Base-by-base conservation (phyloP, 176 grass and related monocot genomes). In the Saccharum officinarum region DNA sequence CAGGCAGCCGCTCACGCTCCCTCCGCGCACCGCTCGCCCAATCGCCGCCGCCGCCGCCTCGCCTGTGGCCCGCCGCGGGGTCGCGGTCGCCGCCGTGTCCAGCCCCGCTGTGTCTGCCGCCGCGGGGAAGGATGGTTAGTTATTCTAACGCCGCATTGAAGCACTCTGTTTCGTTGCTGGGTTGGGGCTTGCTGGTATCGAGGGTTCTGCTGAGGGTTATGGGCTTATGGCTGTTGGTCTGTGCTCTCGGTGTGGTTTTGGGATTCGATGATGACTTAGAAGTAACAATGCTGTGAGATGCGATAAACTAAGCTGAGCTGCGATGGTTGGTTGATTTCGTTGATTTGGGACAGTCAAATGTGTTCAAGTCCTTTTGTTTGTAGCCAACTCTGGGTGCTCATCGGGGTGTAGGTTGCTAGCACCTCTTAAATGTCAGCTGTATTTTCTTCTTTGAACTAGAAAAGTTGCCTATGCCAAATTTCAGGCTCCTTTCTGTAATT, bases 41-140 rank as follows among this genome's bases (percentile, higher is more conserved):
- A 39, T 90, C 69, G 69, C 70, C 69, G 67, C 78, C n/a, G 11
- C 80, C n/a, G 15, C 86, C 57, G 16, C 76, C n/a, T n/a, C 69
- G 69, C 41, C 85, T 49, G 73, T 30, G 4, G 46, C 60, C 75
- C 83, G 81, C 71, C 83, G 75, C 54, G 54, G 75, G 46, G 57
- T 71, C 63, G 72, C 50, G 11, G 55, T 41, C 73, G 86, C 90
- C 69, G 79, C 77, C 22, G 84, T 90, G 41, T 76, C 84, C 36
- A 78, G 62, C 64, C 78, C 85, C 30, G 23, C 84, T 15, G 75
- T 47, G 36, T 25, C 54, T 0, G 73, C 69, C 40, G 90, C 62
- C 20, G 10, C 65, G 0, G 70, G 69, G 52, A 87, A 87, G 80
- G 70, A 80, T 28, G 89, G 89, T 91, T 70, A 80, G 76, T 20